Percentiles rank a stretch among this genome's conserved stretches.
These are phyloP conservation scores for Sindora glabra DNA, from an alignment of 306 rosid species.

Conservation along the genomic window DNA sequence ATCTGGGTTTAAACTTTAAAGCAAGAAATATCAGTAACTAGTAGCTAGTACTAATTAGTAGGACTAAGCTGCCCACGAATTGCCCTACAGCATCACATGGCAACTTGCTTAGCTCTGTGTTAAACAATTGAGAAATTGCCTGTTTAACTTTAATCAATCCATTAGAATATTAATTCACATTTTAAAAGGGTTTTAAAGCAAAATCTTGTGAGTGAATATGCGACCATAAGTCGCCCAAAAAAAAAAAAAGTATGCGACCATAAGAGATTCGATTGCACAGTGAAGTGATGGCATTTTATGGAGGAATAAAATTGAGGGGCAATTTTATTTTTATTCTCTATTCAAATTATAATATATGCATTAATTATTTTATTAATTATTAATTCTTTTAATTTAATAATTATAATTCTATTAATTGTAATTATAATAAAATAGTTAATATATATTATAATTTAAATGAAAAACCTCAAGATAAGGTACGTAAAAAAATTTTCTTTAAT, in stretches of 20 bases:
- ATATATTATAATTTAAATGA: too few species aligned
- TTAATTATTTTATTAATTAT: too few species aligned
- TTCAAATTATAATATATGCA: too few species aligned
- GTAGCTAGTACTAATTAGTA: background rate
- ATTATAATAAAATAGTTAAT: too few species aligned
- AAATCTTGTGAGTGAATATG: background rate
- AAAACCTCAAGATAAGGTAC: too few species aligned
- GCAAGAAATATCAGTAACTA: background rate
- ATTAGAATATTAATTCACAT: background rate
- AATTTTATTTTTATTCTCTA: background rate
- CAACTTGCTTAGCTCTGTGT: conserved; percentile 17
- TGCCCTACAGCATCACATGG: conserved; percentile 21
- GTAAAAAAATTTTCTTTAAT: too few species aligned
- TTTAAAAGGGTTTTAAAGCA: background rate
- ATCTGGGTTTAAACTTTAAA: background rate
- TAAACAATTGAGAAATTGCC: conserved; percentile 5
- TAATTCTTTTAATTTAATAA: too few species aligned
- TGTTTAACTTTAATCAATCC: conserved; percentile 15
- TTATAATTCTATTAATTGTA: too few species aligned
- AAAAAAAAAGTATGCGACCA: background rate
- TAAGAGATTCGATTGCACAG: background rate
- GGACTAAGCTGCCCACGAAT: conserved; percentile 6
- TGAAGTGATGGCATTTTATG: too few species aligned
- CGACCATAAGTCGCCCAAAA: background rate
- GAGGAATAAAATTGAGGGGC: too few species aligned